These are phyloP conservation scores for Entonaema liquescens DNA, from an alignment of 495 filamentous ascomycete species.

Conservation along the genomic window DNA sequence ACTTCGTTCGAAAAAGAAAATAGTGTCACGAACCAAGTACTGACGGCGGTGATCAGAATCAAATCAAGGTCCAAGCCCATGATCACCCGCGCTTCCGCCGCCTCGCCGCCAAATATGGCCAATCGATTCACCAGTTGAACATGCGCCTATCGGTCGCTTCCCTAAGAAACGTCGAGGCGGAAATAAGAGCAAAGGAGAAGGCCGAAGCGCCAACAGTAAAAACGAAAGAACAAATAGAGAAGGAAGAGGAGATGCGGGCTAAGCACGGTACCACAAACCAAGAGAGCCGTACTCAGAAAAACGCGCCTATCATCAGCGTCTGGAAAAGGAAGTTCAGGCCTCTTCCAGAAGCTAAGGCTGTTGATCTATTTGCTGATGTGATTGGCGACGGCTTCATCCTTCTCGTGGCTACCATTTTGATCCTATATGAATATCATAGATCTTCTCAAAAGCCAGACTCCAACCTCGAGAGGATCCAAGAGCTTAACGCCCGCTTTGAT, in stretches of 20 bases:
- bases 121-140: constrained; percentile 88
- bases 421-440: constrained; percentile 83
- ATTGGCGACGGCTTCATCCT: constrained; percentile 92
- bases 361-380: constrained; percentile 95
- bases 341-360: constrained; percentile 89
- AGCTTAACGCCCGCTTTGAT: constrained; percentile 71
- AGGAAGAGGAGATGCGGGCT: constrained; percentile 63
- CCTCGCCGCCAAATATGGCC: constrained; percentile 73
- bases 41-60: constrained; percentile 68
- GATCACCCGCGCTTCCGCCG: constrained; percentile 91
- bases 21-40: constrained; percentile 2
- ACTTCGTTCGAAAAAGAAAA: neutral
- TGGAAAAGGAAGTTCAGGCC: constrained; percentile 70
- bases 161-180: constrained; percentile 77
- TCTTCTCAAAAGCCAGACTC: constrained; percentile 78
- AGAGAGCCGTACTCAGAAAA: constrained; percentile 47
- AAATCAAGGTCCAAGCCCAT: constrained; percentile 91
- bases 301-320: constrained; percentile 50
- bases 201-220: constrained; percentile 80
- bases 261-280: constrained; percentile 53
- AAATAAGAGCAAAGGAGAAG: constrained; percentile 66
- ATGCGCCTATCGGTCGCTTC: constrained; percentile 90
- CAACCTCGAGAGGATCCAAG: constrained; percentile 70
- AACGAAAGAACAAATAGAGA: constrained; percentile 74
- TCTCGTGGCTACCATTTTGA: constrained; percentile 76